These are phyloP conservation scores for Aspergillus vadensis DNA, from an alignment of 2,329 filamentous ascomycete genomes.

Conservation along the genomic window DNA sequence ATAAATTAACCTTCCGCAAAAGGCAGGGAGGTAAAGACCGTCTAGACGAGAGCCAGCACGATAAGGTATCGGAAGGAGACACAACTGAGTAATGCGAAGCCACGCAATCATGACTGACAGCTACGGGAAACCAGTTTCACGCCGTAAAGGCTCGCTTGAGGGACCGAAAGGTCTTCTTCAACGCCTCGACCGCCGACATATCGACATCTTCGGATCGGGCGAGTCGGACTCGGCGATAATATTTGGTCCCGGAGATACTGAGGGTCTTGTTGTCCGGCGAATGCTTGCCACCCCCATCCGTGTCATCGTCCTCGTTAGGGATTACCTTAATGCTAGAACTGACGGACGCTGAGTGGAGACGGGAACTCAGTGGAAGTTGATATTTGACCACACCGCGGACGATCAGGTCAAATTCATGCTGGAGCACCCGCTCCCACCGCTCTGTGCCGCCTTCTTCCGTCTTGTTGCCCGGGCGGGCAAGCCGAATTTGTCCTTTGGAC, in stretches of 20 bases:
- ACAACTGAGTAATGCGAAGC: slow-evolving; percentile 1
- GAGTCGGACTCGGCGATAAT: slow-evolving; percentile 7
- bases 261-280: slow-evolving; percentile 33
- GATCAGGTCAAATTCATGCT: slow-evolving; percentile 91
- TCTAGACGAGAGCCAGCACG: not conserved
- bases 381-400: slow-evolving; percentile 91
- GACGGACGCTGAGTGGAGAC: slow-evolving; percentile 53
- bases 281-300: slow-evolving; percentile 19
- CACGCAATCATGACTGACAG: slow-evolving; percentile 13
- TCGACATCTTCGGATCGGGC: slow-evolving; percentile 12
- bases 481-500: slow-evolving; percentile 80
- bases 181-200: slow-evolving; percentile 12
- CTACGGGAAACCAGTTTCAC: slow-evolving; percentile 9
- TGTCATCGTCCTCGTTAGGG: slow-evolving; percentile 35
- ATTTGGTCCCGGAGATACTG: slow-evolving; percentile 20
- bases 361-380: slow-evolving; percentile 61
- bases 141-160: slow-evolving; percentile 33
- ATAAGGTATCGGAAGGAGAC: slow-evolving; percentile 4
- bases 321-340: slow-evolving; percentile 45
- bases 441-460: slow-evolving; percentile 79
- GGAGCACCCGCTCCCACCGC: slow-evolving; percentile 86
- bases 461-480: slow-evolving; percentile 81
- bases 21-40: not conserved
- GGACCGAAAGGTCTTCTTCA: slow-evolving; percentile 14
- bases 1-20: not conserved